Base-by-base conservation (phyloP, 441 rosid species). In the Gossypium gossypioides region DNA sequence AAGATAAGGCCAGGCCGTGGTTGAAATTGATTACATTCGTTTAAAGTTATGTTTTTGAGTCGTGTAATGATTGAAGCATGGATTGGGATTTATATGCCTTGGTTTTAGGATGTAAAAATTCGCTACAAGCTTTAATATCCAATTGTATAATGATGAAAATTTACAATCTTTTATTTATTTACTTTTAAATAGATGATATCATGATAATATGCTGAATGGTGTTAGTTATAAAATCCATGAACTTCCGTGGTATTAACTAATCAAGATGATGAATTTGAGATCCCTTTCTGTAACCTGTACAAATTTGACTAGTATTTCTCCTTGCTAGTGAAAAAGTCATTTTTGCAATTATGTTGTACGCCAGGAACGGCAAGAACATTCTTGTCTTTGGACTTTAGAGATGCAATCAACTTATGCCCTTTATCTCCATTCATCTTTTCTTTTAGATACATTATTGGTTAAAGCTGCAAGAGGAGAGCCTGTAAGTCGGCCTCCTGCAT, bases 381-480 rank as follows among this genome's bases (percentile, higher is more conserved):
- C 3, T 37, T 21, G 4, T 52, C 29, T 24, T 44, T 55, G 65
- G 75, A 27, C 19, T 55, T 7, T 9, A 69, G 52, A 59, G 66
- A 40, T 18, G 3, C 4, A 10, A n/a, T 32, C 9, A 2, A 2
- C 9, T 34, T 32, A 32, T 71, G 46, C 24, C 12, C 62, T 55
- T 3, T 24, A 16, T 22, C 50, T 57, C 68, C 40, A 15, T 70
- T 72, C 56, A 6, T 79, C 50, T 76, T 74, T 70, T 12, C 7
- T 4, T 77, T 52, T 84, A 91, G 94, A 91, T 83, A 96, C 94
- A 48, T 75, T 94, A 22, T 80, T 91, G 89, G 91, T 94, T 60
- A 91, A 91, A 84, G 97, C 96, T 81, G 98, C 97, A 0, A 88
- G 87, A 84, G 92, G 99, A 55, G 86, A 88, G 50, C 83, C 81